Evolutionary conservation across 768 basidiomycete genomes (phyloP), one percentile per base, ranked within the genome.

Genomic region (Mycena maculata): DNA sequence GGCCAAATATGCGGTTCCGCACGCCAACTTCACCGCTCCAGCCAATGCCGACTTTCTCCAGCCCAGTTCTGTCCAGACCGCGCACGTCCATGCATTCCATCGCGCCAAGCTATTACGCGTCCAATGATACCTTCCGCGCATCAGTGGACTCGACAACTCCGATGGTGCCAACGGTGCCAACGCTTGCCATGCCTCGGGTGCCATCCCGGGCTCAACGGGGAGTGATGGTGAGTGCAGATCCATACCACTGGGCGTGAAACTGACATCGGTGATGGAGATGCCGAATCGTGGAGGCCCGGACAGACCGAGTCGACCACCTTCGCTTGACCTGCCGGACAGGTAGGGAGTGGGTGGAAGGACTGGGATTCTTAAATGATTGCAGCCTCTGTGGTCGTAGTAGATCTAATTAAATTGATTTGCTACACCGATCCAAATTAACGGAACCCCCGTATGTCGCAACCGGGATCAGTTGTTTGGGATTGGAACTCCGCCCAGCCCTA

Each of bases 31-130:
- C 69, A n/a, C 68, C 67, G 58, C 52, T 47, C 36, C 71, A 63
- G 16, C 71, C 68, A 23, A 45, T 64, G 48, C 68, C 67, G 31
- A 69, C 70, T 11, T 71, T 71, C 38, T 50, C 62, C 20, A 22
- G 55, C 15, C 13, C n/a, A n/a, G n/a, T 67, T 9, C 33, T 50
- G 36, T 67, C 65, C n/a, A n/a, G n/a, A n/a, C n/a, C n/a, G 11
- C 45, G 64, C 23, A 69, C 60, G 56, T 67, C 65, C 4, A 63
- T 74, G 58, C 79, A 78, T 54, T 81, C 80, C 1, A 79, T 81
- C 42, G 78, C 81, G 60, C 80, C 80, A n/a, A 82, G 80, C 69
- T 80, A 81, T 65, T 82, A 81, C 60, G 77, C 45, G 22, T 36
- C 42, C 18, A 56, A 44, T 28, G 39, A 57, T 23, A 20, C 22